phyloP scores from a whole-genome alignment of 371 early-diverging fungal genomes.

The Basidiobolus heterosporus region DNA sequence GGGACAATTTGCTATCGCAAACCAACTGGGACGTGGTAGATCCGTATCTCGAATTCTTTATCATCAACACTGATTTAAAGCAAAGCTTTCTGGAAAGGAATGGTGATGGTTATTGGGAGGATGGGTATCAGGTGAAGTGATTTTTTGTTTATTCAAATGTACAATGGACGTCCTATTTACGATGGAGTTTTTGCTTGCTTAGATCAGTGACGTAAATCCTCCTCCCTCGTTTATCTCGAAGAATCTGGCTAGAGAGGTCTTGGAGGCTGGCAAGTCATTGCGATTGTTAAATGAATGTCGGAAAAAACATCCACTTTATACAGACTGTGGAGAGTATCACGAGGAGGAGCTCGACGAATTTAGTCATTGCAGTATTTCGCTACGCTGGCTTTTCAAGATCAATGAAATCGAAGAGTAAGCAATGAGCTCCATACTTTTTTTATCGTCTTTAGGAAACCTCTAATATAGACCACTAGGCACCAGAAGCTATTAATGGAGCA shows the following conservation, averaged over 20 bases:
- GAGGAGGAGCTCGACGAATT: too few species aligned
- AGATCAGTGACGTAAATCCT: constrained; percentile 1
- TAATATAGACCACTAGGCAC: too few species aligned
- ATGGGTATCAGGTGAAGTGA: constrained; percentile 1
- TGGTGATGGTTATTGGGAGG: constrained; percentile 2
- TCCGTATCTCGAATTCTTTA: constrained; percentile 24
- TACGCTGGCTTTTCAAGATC: too few species aligned
- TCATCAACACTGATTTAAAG: constrained; percentile 3
- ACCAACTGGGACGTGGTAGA: constrained; percentile 5
- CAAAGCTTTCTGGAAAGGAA: constrained; percentile 1
- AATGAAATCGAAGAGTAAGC: too few species aligned
- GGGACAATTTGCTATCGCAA: constrained; percentile 1
- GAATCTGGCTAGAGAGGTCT: constrained; percentile 1
- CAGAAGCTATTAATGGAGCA: too few species aligned
- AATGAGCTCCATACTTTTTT: too few species aligned
- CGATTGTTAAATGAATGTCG: constrained; percentile 6
- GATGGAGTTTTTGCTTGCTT: too few species aligned
- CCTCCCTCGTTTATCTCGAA: constrained; percentile 3
- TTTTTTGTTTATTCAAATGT: background rate
- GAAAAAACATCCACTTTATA: constrained; percentile 4
- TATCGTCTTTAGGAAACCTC: too few species aligned
- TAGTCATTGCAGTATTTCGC: too few species aligned
- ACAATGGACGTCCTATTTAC: background rate
- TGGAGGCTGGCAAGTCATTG: constrained; percentile 6
- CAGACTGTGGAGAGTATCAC: too few species aligned